Base-by-base conservation (phyloP, 2,329 filamentous ascomycete genomes). In the Mycosphaerella sp. region DNA sequence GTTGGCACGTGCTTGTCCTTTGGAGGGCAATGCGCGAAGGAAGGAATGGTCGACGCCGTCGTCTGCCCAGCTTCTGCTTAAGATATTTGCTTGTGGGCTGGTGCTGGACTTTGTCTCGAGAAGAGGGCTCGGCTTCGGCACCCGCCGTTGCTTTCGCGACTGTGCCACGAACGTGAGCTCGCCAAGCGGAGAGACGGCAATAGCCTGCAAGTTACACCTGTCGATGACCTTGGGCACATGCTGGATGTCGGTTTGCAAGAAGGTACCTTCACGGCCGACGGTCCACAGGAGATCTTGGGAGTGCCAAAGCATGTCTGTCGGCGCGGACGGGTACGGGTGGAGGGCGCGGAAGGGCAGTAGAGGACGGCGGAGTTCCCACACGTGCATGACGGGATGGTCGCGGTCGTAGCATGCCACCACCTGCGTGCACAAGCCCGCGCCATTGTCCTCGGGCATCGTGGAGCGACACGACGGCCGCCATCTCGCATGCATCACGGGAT, bases 231-330 rank as follows among this genome's bases (percentile, higher is more conserved):
- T 80, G 7, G 78, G 72, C 6, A 77, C 73, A 67, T 78, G 79
- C 52, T 80, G 76, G 30, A 83, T 72, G 59, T 85, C 81, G 28
- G 76, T 79, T 62, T 85, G 81, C 14, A 79, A 75, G 56, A 85
- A 84, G 8, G 76, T 72, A 12, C 81, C 81, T 53, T 80, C 76
- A 41, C 76, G 73, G 6, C 79, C 80, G 37, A 82, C 81, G 10
- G 79, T 82, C 81, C 81, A 85, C 34, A 85, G 69, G 6, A 81
- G 69, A 63, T 84, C 79, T 65, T 80, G 79, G 44, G 80, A 81
- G 59, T 79, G 79, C 75, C 81, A 85, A 13, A 84, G 71, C 64
- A 85, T 69, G 59, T 84, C 81, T 18, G 79, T 76, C 16, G 80
- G 75, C 13, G 77, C 73, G 4, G 72, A 74, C 42, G 73, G 69